These are phyloP conservation scores for Dicorynia guianensis DNA, from an alignment of 306 rosid species.

Conservation along the genomic window DNA sequence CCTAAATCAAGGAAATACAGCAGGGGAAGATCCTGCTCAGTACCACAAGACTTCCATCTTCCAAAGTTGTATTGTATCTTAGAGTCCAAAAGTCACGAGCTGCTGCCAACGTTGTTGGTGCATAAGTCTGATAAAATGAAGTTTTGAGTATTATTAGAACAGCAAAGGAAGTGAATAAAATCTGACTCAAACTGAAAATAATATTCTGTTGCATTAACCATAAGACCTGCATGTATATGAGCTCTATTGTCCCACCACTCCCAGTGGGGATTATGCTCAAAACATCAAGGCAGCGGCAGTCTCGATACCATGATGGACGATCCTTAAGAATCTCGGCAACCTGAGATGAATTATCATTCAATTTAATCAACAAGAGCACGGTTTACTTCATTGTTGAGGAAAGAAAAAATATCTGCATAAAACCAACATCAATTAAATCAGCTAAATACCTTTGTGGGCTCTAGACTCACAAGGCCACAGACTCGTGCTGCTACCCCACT, in stretches of 20 bases:
- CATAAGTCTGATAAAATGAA: slow-evolving; percentile 64
- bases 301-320: slow-evolving; percentile 88
- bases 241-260: slow-evolving; percentile 87
- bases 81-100: slow-evolving; percentile 92
- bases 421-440: not conserved
- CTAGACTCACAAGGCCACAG: slow-evolving; percentile 90
- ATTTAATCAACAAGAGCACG: not conserved
- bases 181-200: not conserved
- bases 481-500: slow-evolving; percentile 89
- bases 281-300: slow-evolving; percentile 79
- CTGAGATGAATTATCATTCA: slow-evolving; percentile 42
- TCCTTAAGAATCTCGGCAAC: slow-evolving; percentile 87
- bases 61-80: slow-evolving; percentile 80
- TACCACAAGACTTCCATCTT: slow-evolving; percentile 97
- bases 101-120: slow-evolving; percentile 92
- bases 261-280: slow-evolving; percentile 74
- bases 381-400: not conserved
- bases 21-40: slow-evolving; percentile 10
- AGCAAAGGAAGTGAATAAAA: not conserved
- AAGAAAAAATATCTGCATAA: not conserved
- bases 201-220: not conserved
- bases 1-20: not conserved
- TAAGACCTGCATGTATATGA: slow-evolving; percentile 82
- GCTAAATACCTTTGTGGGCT: slow-evolving; percentile 70
- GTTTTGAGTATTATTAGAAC: slow-evolving; percentile 10